Evolutionary conservation across 2,329 filamentous ascomycete species (phyloP).

Genomic region (Colletotrichum sp.): DNA sequence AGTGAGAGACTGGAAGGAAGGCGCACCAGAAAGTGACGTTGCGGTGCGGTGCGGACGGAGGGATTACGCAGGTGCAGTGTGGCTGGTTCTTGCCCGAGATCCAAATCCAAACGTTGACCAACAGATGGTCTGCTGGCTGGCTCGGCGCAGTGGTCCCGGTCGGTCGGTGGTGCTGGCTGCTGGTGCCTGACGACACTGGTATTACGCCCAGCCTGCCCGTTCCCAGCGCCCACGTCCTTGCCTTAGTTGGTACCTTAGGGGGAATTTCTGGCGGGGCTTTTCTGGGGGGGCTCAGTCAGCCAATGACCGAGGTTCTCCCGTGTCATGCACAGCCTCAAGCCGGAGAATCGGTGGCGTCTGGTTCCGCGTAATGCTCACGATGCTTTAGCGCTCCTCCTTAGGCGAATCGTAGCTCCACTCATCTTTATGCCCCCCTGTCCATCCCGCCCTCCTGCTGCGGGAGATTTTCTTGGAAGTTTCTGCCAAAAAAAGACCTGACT

Average conservation of each 20-base stretch:
- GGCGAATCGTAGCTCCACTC: not conserved
- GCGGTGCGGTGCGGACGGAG: constrained; percentile 16
- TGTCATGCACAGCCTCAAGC: constrained; percentile 14
- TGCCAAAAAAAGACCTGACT: not conserved
- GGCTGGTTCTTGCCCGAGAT: constrained; percentile 23
- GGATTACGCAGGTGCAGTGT: constrained; percentile 24
- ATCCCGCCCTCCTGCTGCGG: constrained; percentile 8
- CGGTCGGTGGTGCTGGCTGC: not conserved
- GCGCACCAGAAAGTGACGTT: constrained; percentile 22
- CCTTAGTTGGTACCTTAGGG: not conserved
- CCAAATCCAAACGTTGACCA: constrained; percentile 21
- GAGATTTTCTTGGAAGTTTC: constrained; percentile 15
- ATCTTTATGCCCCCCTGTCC: constrained; percentile 10
- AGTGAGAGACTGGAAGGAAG: constrained; percentile 19
- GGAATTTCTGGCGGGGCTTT: not conserved
- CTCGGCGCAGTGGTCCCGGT: not conserved
- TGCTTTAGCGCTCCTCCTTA: constrained; percentile 12
- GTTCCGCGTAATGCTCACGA: constrained; percentile 18
- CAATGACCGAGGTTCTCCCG: constrained; percentile 2
- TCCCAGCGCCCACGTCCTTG: not conserved
- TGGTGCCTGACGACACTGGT: constrained; percentile 20
- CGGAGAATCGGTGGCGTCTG: constrained; percentile 18
- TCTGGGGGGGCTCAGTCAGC: not conserved
- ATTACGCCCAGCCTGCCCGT: not conserved
- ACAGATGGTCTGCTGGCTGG: not conserved